Percentiles rank a stretch among this genome's conserved stretches.
Evolutionary conservation across 2,329 filamentous ascomycete genomes (phyloP).

Genomic region (Fusarium sp.): DNA sequence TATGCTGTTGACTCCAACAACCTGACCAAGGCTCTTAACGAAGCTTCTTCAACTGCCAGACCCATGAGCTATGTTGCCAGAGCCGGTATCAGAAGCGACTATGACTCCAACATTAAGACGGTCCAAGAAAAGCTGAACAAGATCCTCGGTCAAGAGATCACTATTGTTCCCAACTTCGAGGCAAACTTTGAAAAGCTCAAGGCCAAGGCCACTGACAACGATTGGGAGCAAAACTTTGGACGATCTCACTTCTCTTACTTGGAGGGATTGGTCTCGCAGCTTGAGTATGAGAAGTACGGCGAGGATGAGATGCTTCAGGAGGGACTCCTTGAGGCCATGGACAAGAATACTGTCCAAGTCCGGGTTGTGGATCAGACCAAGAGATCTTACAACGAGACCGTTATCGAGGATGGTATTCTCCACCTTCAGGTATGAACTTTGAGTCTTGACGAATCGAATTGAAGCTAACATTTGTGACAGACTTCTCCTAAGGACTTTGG

Average conservation of each 20-base stretch:
- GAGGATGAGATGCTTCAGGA: conserved; percentile 62
- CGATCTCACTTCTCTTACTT: conserved; percentile 56
- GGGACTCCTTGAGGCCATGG: conserved; percentile 59
- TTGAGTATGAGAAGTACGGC: conserved; percentile 58
- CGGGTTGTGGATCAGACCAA: conserved; percentile 59
- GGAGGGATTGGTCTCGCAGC: conserved; percentile 54
- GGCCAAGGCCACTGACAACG: conserved; percentile 42
- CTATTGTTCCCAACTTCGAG: conserved; percentile 61
- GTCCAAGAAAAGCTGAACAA: conserved; percentile 53
- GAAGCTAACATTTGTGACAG: conserved; percentile 36
- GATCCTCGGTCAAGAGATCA: conserved; percentile 55
- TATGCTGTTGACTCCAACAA: conserved; percentile 51
- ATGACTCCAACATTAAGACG: conserved; percentile 54
- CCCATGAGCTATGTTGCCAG: conserved; percentile 58
- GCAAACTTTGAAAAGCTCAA: conserved; percentile 55
- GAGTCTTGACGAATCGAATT: not conserved
- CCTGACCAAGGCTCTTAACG: conserved; percentile 59
- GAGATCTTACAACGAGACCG: conserved; percentile 57
- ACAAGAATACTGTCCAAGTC: conserved; percentile 56
- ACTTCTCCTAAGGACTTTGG: conserved; percentile 51
- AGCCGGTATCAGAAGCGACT: conserved; percentile 54
- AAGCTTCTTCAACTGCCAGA: conserved; percentile 49
- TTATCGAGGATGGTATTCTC: conserved; percentile 60
- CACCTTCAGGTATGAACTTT: conserved; percentile 58
- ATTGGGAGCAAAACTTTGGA: conserved; percentile 60